These are phyloP conservation scores for Rhizophora mangle DNA, from an alignment of 345 rosid species.

Conservation along the genomic window DNA sequence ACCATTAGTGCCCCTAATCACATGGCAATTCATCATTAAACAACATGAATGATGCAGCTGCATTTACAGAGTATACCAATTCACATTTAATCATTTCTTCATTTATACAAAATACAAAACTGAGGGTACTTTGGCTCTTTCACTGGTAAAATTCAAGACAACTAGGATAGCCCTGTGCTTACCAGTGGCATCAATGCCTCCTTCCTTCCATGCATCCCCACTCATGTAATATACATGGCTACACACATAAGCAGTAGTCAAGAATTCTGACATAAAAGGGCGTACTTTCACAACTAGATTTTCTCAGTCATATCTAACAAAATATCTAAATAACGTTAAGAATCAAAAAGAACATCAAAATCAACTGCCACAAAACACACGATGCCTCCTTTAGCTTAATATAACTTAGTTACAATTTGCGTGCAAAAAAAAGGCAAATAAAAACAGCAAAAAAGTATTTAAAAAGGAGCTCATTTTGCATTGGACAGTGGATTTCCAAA, in stretches of 20 bases:
- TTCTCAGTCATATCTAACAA: background rate
- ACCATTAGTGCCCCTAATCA: constrained; percentile 91
- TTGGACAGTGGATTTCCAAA: background rate
- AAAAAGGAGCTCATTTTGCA: background rate
- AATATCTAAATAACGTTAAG: background rate
- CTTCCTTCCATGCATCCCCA: constrained; percentile 99
- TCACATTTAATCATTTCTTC: background rate
- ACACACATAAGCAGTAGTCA: constrained; percentile 39
- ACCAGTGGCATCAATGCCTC: constrained; percentile 98
- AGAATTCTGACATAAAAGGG: constrained; percentile 24
- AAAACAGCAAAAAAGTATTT: background rate
- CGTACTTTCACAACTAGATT: background rate
- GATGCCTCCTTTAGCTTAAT: background rate
- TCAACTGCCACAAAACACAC: background rate
- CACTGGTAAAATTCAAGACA: background rate
- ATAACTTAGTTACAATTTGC: background rate
- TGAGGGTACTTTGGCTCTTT: background rate
- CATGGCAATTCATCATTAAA: constrained; percentile 4
- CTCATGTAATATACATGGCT: constrained; percentile 98
- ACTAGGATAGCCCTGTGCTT: constrained; percentile 23
- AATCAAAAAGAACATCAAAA: background rate
- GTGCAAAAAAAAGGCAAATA: background rate
- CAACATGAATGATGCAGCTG: background rate
- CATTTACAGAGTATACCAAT: background rate
- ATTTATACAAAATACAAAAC: background rate